Conservation (phyloP, 2,329 filamentous ascomycete genomes). For the Metarhizium album region DNA sequence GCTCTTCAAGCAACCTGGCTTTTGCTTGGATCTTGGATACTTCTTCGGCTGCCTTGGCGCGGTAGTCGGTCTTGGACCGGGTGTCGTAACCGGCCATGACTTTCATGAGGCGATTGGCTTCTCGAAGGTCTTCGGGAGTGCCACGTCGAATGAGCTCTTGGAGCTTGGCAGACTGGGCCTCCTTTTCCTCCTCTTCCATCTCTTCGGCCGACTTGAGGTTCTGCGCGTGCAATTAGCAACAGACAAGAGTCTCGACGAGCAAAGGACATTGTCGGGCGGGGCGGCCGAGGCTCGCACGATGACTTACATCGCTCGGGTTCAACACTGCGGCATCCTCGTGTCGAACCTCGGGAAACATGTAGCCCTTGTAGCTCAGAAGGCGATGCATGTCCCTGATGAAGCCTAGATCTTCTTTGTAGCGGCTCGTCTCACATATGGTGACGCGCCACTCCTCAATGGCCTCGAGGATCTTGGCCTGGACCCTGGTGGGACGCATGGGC, state of each 20-base stretch:
- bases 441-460: constrained; percentile 96
- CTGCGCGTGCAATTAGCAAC: constrained; percentile 35
- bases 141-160: constrained; percentile 92
- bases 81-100: constrained; percentile 98
- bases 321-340: constrained; percentile 91
- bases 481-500: constrained; percentile 71
- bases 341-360: constrained; percentile 85
- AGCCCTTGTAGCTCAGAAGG: constrained; percentile 91
- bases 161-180: constrained; percentile 94
- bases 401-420: constrained; percentile 93
- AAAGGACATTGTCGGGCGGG: not conserved
- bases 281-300: not conserved
- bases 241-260: not conserved
- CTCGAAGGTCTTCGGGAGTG: constrained; percentile 84
- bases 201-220: constrained; percentile 94
- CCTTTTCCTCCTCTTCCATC: constrained; percentile 94
- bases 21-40: constrained; percentile 94
- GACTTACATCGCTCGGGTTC: constrained; percentile 87
- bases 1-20: constrained; percentile 82
- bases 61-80: constrained; percentile 90
- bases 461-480: constrained; percentile 88
- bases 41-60: constrained; percentile 93
- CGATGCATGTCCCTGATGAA: constrained; percentile 98
- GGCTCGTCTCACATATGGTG: constrained; percentile 95
- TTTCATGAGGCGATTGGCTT: constrained; percentile 97